Evolutionary conservation across 116 monocot species (phyloP).

Genomic region (Thalassia testudinum): DNA sequence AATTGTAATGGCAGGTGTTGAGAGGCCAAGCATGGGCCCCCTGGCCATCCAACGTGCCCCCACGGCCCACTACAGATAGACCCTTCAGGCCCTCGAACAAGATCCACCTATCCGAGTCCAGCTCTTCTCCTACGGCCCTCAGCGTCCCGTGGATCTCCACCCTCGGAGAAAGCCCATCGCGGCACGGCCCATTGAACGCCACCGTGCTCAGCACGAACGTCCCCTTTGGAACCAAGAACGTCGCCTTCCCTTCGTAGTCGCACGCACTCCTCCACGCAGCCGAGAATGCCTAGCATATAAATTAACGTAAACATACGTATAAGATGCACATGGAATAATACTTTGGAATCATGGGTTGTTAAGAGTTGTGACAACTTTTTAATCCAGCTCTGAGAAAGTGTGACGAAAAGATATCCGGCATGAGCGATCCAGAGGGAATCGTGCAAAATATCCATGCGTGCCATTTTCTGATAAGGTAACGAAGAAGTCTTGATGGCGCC

Average conservation of each 20-base stretch:
- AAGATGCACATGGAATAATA: not conserved
- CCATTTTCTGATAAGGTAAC: too few relatives aligned
- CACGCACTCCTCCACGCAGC: slow-evolving; percentile 5
- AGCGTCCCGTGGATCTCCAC: not conserved
- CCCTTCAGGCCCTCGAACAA: not conserved
- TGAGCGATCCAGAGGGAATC: not conserved
- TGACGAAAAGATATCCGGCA: not conserved
- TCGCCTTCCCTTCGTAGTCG: not conserved
- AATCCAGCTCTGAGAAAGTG: too few relatives aligned
- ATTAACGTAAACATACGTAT: not conserved
- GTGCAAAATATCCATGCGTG: not conserved
- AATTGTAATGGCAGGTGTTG: not conserved
- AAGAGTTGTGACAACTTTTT: too few relatives aligned
- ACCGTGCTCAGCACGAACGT: not conserved
- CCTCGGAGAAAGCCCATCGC: not conserved
- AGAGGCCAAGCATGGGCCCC: not conserved
- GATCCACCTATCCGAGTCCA: not conserved
- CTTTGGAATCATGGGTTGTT: too few relatives aligned
- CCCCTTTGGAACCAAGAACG: not conserved
- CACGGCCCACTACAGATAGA: not conserved
- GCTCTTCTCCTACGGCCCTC: not conserved
- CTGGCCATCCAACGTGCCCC: slow-evolving; percentile 5
- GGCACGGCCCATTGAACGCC: not conserved
- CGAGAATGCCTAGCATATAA: not conserved
- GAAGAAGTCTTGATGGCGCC: too few relatives aligned